A percentile compares a stretch with the other conserved stretches of the same genome.
Conservation (phyloP, 2,329 filamentous ascomycete species). For the Botrytis fragariae region DNA sequence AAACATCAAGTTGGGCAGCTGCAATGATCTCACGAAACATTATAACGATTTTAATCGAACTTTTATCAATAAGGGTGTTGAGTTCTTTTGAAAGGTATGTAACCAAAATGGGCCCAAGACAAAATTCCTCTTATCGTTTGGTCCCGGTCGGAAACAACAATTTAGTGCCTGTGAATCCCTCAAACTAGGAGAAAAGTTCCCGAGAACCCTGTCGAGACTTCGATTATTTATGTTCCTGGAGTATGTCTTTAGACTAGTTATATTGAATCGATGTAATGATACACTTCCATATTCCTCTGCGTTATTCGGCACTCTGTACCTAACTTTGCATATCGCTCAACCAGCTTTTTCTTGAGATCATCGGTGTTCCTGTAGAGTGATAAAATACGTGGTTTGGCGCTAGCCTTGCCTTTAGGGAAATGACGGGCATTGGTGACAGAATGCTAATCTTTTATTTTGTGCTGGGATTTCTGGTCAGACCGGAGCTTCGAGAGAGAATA, state of each 20-base stretch:
- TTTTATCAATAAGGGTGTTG: background rate
- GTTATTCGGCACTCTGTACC: background rate
- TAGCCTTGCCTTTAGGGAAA: background rate
- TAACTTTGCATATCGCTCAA: background rate
- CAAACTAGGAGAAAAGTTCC: rapidly evolving
- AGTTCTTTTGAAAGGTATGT: background rate
- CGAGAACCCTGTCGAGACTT: background rate
- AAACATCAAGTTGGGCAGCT: background rate
- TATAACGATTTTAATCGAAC: background rate
- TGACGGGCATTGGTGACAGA: background rate
- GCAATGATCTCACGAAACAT: background rate
- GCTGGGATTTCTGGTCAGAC: background rate
- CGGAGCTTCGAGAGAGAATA: background rate
- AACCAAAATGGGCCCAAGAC: background rate
- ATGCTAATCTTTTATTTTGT: background rate
- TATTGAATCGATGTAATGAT: background rate
- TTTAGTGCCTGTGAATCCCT: background rate
- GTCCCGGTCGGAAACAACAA: too few relatives aligned
- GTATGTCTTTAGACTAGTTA: background rate
- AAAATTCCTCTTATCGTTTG: background rate
- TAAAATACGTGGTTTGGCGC: rapidly evolving
- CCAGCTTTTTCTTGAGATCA: background rate
- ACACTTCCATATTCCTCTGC: background rate
- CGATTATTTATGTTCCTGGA: background rate
- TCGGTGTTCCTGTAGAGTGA: background rate